These are phyloP conservation scores for Keqinozyma sinolaborantium DNA, from an alignment of 1,139 yeast species.

Conservation along the genomic window DNA sequence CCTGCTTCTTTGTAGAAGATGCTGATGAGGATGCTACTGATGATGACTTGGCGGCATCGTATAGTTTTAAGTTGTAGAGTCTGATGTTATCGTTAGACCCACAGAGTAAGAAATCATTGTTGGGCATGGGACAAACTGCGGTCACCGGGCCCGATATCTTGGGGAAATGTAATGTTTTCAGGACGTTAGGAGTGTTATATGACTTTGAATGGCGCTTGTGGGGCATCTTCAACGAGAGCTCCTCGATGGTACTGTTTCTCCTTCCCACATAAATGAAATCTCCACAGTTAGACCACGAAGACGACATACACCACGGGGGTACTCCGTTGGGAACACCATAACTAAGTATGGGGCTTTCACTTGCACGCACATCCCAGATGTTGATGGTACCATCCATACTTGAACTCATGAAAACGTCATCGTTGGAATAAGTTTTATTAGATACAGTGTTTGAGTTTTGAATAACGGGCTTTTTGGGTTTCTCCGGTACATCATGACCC, in stretches of 20 bases:
- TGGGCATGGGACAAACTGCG: slow-evolving; percentile 77
- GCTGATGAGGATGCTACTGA: slow-evolving; percentile 9
- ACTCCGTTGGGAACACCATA: slow-evolving; percentile 60
- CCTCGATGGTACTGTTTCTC: slow-evolving; percentile 86
- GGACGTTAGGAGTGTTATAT: slow-evolving; percentile 42
- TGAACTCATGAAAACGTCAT: slow-evolving; percentile 69
- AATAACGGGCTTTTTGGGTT: slow-evolving; percentile 9
- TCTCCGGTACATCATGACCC: slow-evolving; percentile 17
- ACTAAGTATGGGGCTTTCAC: slow-evolving; percentile 40
- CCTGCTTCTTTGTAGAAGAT: slow-evolving; percentile 25
- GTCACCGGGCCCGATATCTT: slow-evolving; percentile 90
- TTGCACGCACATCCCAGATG: slow-evolving; percentile 76
- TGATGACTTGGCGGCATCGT: slow-evolving; percentile 30
- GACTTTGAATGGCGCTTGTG: slow-evolving; percentile 22
- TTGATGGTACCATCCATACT: slow-evolving; percentile 80
- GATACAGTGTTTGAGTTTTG: slow-evolving; percentile 10
- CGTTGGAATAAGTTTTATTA: slow-evolving; percentile 36
- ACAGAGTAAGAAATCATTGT: slow-evolving; percentile 72
- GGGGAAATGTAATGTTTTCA: slow-evolving; percentile 70
- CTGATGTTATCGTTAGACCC: slow-evolving; percentile 91
- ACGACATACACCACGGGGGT: slow-evolving; percentile 96
- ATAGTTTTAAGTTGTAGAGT: slow-evolving; percentile 67
- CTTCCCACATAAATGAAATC: slow-evolving; percentile 80
- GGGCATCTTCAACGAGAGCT: slow-evolving; percentile 69
- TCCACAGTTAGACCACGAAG: slow-evolving; percentile 88